Evolutionary conservation across 768 basidiomycete species (phyloP).

Genomic region (Tephrocybe sp.): DNA sequence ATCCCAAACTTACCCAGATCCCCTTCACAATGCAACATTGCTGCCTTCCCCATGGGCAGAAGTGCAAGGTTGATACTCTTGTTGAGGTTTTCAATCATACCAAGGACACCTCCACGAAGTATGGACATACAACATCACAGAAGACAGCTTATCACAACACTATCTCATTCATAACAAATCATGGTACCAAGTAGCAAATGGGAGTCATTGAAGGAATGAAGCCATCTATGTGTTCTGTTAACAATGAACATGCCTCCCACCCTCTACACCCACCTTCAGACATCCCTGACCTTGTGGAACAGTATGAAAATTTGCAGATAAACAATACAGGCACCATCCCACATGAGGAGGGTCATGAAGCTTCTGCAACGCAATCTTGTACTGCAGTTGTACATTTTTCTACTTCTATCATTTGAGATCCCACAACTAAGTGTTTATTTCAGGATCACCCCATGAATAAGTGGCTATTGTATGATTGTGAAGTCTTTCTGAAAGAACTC

Average conservation of each 20-base stretch:
- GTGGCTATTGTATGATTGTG: neutral
- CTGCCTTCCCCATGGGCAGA: too few relatives aligned
- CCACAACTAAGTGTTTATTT: neutral
- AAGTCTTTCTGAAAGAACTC: neutral
- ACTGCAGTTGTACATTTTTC: neutral
- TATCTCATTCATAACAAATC: neutral
- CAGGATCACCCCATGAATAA: neutral
- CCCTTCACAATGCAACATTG: too few relatives aligned
- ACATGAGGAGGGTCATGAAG: neutral
- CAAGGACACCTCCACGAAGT: too few relatives aligned
- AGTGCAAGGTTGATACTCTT: too few relatives aligned
- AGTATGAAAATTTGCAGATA: neutral
- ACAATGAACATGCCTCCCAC: neutral
- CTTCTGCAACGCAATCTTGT: neutral
- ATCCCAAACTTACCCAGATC: too few relatives aligned
- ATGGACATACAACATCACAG: too few relatives aligned
- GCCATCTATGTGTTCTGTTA: neutral
- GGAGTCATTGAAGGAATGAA: neutral
- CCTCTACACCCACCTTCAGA: neutral
- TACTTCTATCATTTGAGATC: neutral
- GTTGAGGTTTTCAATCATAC: too few relatives aligned
- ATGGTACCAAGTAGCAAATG: neutral
- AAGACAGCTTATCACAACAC: neutral
- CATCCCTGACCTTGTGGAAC: neutral
- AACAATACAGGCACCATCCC: neutral